Conservation (phyloP, 1,284 basidiomycete species). For the Marasmius tenuissimus region DNA sequence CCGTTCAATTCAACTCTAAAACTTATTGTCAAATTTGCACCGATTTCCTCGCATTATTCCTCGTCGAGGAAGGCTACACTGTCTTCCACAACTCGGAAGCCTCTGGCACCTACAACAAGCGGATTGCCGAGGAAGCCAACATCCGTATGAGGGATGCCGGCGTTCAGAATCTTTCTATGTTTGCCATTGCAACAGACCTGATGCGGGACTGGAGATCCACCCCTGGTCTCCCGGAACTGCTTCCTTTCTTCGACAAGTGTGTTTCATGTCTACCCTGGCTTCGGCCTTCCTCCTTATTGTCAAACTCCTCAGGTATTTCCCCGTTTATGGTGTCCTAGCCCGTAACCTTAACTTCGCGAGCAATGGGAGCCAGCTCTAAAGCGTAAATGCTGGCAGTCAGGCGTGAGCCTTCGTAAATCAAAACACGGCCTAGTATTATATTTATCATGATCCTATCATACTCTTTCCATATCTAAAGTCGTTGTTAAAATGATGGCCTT, state of each 20-base stretch:
- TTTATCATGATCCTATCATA: too few species aligned
- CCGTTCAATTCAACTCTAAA: conserved; percentile 5
- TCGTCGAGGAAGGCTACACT: conserved; percentile 39
- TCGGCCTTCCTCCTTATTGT: neutral
- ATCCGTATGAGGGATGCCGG: conserved; percentile 44
- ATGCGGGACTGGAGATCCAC: conserved; percentile 48
- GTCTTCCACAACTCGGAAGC: conserved; percentile 47
- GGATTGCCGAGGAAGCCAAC: conserved; percentile 41
- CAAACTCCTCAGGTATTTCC: conserved; percentile 3
- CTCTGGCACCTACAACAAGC: conserved; percentile 37
- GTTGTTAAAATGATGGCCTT: neutral
- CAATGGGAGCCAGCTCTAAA: neutral
- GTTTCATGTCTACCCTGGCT: conserved; percentile 15
- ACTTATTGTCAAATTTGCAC: conserved; percentile 35
- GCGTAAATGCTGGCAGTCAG: too few species aligned
- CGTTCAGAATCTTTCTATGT: conserved; percentile 40
- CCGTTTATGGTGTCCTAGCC: conserved; percentile 6
- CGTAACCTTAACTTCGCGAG: neutral
- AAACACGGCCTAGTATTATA: too few species aligned
- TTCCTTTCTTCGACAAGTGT: conserved; percentile 43
- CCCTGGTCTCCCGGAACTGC: conserved; percentile 35
- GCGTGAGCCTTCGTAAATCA: too few species aligned
- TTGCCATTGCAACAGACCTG: conserved; percentile 39
- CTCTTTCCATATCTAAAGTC: neutral
- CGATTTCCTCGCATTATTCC: conserved; percentile 43